Evolutionary conservation across 805 yeast genomes (phyloP), one percentile per base, ranked within the genome.

Genomic region (Spathaspora passalidarum): DNA sequence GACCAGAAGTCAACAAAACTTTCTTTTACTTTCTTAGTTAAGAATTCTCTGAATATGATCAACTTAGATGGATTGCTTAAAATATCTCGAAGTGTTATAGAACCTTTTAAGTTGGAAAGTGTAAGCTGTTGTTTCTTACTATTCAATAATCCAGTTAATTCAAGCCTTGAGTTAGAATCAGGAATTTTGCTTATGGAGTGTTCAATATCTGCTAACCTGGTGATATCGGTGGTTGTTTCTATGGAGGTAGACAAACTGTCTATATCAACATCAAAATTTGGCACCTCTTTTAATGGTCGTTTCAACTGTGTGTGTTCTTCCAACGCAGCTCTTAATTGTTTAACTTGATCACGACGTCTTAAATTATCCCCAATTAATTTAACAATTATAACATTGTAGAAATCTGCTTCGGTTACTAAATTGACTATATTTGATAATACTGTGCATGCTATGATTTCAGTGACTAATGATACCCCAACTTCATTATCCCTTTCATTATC

Each of bases 271-370:
- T 17, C 38, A 6, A 11, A 4, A 3, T 20, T 4, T 10, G 13
- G 23, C 14, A 5, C 10, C 13, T 36, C 38, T 18, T 19, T 20
- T 19, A 36, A 20, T 11, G 38, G 38, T 20, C 38, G 3, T 36
- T 36, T 36, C 4, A 19, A 14, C 18, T 43, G 43, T 8, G 86
- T 73, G 55, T 89, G 94, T 49, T 80, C 76, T 50, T 83, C 84
- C 29, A 90, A 66, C 1, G 88, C 86, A 18, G 76, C 80, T 49
- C 96, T 67, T 18, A 91, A 73, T 51, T 81, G 78, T 48, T 83
- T 79, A 0, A 90, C 95, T 56, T 87, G 88, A 32, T 78, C 78
- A 45, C 90, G 69, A 56, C 88, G 95, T 50, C 81, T 81, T 58
- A 91, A 68, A 10, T 85, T 76, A 23, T 75, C 76, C 3, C 88